A percentile compares a stretch with the other conserved stretches of the same genome.
Evolutionary conservation across 495 filamentous ascomycete species (phyloP).

Genomic region (Penicillium nucicola): DNA sequence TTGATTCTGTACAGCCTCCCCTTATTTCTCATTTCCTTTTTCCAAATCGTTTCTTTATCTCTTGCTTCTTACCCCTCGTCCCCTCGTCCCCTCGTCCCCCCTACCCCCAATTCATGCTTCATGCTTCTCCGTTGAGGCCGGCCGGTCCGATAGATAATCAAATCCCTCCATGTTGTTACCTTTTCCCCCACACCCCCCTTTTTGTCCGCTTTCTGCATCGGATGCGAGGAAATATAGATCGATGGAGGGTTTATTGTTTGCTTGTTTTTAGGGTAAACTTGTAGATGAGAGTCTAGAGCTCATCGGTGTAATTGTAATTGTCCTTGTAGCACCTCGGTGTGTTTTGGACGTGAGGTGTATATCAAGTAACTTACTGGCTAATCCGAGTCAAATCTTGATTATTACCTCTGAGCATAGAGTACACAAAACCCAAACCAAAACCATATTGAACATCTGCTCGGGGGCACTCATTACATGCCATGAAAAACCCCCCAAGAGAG

Average conservation of each 20-base stretch:
- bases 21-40: constrained; percentile 11
- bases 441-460: no score
- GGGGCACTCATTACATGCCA: no score
- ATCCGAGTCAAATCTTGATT: no score
- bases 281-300: neutral
- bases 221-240: constrained; percentile 1
- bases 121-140: constrained; percentile 25
- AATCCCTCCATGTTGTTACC: constrained; percentile 9
- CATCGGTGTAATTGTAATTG: no score
- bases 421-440: no score
- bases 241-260: neutral
- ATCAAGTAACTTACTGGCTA: no score
- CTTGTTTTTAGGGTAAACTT: neutral
- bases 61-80: neutral
- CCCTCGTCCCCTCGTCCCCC: no score
- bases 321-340: no score
- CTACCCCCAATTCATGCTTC: neutral
- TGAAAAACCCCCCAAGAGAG: neutral
- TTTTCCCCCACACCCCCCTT: neutral
- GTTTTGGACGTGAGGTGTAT: no score
- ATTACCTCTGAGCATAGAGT: no score
- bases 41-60: neutral
- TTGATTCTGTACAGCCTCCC: constrained; percentile 29
- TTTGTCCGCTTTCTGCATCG: constrained; percentile 2
- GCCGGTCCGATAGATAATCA: constrained; percentile 36